Percentiles rank a stretch among this genome's conserved stretches.
These are phyloP conservation scores for Seminavis robusta DNA, from an alignment of 108 stramenopile genomes.

Conservation along the genomic window DNA sequence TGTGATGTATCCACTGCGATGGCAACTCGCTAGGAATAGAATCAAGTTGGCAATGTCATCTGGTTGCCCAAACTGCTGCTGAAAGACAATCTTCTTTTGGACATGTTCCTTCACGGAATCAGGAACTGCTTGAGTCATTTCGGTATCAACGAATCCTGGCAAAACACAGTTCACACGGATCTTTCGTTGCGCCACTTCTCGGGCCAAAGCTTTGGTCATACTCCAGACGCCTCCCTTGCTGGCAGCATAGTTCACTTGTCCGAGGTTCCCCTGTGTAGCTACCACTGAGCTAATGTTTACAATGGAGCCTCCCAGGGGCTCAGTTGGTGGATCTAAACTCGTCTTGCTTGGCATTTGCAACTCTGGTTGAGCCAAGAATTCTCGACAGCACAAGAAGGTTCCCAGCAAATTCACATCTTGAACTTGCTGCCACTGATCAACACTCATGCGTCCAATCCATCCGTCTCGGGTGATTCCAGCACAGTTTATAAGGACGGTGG, in stretches of 20 bases:
- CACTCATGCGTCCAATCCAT: conserved; percentile 60
- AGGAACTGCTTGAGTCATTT: conserved; percentile 67
- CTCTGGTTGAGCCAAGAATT: conserved; percentile 44
- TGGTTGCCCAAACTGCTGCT: conserved; percentile 49
- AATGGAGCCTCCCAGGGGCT: too few relatives aligned
- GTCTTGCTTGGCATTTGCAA: too few relatives aligned
- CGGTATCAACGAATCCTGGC: conserved; percentile 79
- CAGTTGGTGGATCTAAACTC: too few relatives aligned
- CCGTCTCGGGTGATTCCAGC: conserved; percentile 78
- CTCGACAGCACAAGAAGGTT: conserved; percentile 65
- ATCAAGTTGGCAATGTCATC: conserved; percentile 64
- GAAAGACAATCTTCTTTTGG: conserved; percentile 39
- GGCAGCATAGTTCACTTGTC: conserved; percentile 81
- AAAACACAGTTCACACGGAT: conserved; percentile 70
- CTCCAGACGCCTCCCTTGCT: conserved; percentile 80
- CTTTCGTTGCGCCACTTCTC: conserved; percentile 53
- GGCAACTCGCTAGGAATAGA: conserved; percentile 56
- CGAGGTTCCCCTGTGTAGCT: conserved; percentile 64
- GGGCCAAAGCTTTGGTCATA: conserved; percentile 64
- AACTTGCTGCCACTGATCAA: conserved; percentile 61
- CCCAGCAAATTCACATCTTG: conserved; percentile 86
- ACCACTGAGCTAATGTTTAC: conserved; percentile 78
- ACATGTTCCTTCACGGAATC: conserved; percentile 34
- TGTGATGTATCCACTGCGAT: conserved; percentile 66
- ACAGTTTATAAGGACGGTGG: conserved; percentile 68